phyloP scores from a whole-genome alignment of 2,329 filamentous ascomycete species.

The Cyphellophora europaea region DNA sequence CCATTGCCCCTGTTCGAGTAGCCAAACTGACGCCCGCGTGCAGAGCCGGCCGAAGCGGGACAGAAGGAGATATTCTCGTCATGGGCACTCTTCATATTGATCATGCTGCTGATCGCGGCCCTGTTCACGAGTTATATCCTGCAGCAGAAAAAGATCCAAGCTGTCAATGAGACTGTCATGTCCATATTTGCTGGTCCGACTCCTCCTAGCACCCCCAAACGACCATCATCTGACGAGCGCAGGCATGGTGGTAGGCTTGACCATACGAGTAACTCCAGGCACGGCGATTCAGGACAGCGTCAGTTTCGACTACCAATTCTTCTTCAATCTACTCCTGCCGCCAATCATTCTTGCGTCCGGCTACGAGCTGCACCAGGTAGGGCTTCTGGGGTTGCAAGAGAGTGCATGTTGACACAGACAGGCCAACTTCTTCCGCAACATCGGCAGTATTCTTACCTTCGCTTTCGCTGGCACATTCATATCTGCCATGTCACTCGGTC shows the following conservation, averaged over 20 bases:
- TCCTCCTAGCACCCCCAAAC: neutral
- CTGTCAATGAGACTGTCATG: conserved; percentile 94
- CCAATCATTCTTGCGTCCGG: conserved; percentile 96
- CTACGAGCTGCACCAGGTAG: conserved; percentile 83
- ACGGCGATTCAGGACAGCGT: conserved; percentile 82
- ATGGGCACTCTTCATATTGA: conserved; percentile 95
- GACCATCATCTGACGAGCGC: neutral
- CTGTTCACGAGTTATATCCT: conserved; percentile 96
- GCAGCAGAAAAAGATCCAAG: conserved; percentile 93
- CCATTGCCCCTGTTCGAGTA: neutral
- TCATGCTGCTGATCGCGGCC: conserved; percentile 83
- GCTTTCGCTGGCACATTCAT: conserved; percentile 96
- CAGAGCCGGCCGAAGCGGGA: conserved; percentile 64
- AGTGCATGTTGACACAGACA: conserved; percentile 18
- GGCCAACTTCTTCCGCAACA: conserved; percentile 98
- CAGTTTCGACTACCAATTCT: conserved; percentile 98
- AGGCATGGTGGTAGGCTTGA: conserved; percentile 93
- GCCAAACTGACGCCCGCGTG: conserved; percentile 6
- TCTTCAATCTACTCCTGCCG: conserved; percentile 97
- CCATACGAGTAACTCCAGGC: conserved; percentile 71
- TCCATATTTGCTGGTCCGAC: conserved; percentile 85
- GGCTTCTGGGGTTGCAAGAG: conserved; percentile 15
- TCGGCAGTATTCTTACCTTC: conserved; percentile 93
- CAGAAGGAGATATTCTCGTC: conserved; percentile 93
- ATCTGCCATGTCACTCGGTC: conserved; percentile 85